Conservation (phyloP, 345 rosid genomes). For the Ailanthus altissimus region DNA sequence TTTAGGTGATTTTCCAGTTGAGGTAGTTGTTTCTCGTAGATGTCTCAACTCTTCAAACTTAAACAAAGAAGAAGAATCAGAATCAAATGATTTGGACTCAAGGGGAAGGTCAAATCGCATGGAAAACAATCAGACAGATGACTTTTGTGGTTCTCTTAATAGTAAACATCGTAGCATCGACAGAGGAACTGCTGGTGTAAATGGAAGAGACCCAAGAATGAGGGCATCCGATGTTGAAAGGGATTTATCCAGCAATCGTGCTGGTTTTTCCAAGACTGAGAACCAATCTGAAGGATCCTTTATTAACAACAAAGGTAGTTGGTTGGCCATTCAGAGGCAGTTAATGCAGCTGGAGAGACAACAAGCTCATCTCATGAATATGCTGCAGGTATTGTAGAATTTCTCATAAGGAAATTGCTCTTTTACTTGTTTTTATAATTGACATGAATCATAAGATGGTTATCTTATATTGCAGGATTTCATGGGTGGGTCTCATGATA, state of each 20-base stretch:
- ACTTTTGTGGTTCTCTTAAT: constrained; percentile 24
- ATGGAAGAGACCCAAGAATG: constrained; percentile 53
- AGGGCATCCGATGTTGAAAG: constrained; percentile 57
- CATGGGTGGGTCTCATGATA: constrained; percentile 96
- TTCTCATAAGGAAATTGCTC: constrained; percentile 21
- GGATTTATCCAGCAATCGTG: constrained; percentile 55
- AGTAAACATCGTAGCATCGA: constrained; percentile 23
- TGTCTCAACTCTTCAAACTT: constrained; percentile 55
- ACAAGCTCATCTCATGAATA: constrained; percentile 86
- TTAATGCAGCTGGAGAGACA: constrained; percentile 90
- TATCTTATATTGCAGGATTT: constrained; percentile 61
- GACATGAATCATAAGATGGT: constrained; percentile 27
- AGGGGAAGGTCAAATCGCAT: constrained; percentile 49
- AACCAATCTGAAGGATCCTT: constrained; percentile 78
- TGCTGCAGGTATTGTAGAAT: constrained; percentile 75
- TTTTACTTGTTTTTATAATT: constrained; percentile 26
- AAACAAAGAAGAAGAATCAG: constrained; percentile 60
- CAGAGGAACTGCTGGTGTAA: constrained; percentile 40
- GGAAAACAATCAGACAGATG: constrained; percentile 45
- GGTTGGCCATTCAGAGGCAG: constrained; percentile 98
- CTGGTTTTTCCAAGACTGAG: constrained; percentile 60
- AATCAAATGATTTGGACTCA: constrained; percentile 45
- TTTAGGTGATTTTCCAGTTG: constrained; percentile 83
- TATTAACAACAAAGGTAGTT: constrained; percentile 73
- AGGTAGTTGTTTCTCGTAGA: constrained; percentile 88